Evolutionary conservation across 2,329 filamentous ascomycete genomes (phyloP).

Genomic region (Plectosphaerella cucumerina): DNA sequence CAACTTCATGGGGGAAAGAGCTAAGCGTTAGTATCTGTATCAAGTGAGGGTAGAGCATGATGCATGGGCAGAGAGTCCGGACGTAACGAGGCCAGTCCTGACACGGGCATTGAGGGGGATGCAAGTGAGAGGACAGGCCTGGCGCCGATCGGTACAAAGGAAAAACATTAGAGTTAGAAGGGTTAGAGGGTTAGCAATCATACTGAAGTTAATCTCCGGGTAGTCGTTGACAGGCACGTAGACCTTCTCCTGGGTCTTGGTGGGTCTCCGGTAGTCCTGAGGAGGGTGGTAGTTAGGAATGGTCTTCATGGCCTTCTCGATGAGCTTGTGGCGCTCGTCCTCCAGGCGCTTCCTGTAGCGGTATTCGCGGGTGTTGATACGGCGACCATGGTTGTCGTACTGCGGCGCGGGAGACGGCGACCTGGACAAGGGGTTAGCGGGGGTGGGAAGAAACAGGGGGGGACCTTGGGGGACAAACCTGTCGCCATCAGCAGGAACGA

Average conservation of each 20-base stretch:
- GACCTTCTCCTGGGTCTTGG: slow-evolving; percentile 99
- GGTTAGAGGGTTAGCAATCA: slow-evolving; percentile 99
- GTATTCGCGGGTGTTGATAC: slow-evolving; percentile 98
- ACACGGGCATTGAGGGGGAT: slow-evolving; percentile 18
- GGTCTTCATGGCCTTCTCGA: slow-evolving; percentile 99
- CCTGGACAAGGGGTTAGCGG: slow-evolving; percentile 42
- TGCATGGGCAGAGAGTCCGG: slow-evolving; percentile 17
- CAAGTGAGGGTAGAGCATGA: slow-evolving; percentile 30
- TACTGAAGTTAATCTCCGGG: slow-evolving; percentile 99
- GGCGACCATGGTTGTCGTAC: slow-evolving; percentile 98
- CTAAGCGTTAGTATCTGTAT: slow-evolving; percentile 82
- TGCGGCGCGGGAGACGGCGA: slow-evolving; percentile 94
- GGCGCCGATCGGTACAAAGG: slow-evolving; percentile 31
- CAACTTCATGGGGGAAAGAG: slow-evolving; percentile 79
- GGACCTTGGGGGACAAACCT: slow-evolving; percentile 55
- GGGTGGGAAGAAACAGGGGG: neutral
- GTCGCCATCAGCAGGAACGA: slow-evolving; percentile 93
- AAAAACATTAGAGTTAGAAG: slow-evolving; percentile 57
- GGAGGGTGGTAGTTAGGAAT: slow-evolving; percentile 99
- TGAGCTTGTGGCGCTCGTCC: slow-evolving; percentile 96
- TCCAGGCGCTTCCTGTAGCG: slow-evolving; percentile 97
- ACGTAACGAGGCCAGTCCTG: slow-evolving; percentile 21
- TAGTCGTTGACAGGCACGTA: slow-evolving; percentile 99
- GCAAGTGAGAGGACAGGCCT: slow-evolving; percentile 36
- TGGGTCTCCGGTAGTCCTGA: slow-evolving; percentile 95